phyloP scores from a whole-genome alignment of 1,139 yeast species.

The Lodderomyces metapsilosis region DNA sequence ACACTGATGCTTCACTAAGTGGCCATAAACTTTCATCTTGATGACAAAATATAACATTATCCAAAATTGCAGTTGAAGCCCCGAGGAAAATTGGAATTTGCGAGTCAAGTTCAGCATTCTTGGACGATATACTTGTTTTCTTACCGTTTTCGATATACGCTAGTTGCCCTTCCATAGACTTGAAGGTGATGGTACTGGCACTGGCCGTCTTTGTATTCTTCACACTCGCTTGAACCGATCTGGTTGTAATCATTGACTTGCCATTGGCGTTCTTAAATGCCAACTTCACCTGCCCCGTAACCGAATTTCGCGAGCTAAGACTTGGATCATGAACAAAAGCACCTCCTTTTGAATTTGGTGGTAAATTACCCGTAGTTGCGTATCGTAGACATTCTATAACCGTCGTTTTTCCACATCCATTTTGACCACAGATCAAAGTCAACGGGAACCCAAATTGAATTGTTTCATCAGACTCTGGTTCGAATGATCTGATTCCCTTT shows the following conservation, averaged over 20 bases:
- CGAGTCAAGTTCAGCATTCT: constrained; percentile 80
- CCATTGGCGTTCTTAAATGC: constrained; percentile 79
- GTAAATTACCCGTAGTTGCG: constrained; percentile 93
- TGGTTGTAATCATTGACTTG: constrained; percentile 77
- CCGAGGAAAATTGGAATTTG: constrained; percentile 84
- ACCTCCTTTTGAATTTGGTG: constrained; percentile 95
- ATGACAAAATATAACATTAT: constrained; percentile 93
- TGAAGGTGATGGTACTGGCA: constrained; percentile 50
- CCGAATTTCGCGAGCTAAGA: constrained; percentile 70
- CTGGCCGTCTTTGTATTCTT: constrained; percentile 22
- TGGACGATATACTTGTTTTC: constrained; percentile 72
- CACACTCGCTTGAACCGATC: constrained; percentile 76
- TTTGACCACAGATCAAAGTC: constrained; percentile 92
- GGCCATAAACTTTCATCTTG: constrained; percentile 99
- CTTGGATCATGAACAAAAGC: constrained; percentile 96
- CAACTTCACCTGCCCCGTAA: constrained; percentile 85
- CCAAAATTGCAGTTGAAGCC: constrained; percentile 82
- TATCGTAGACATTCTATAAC: constrained; percentile 91
- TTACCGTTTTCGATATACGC: constrained; percentile 65
- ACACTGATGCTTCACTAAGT: constrained; percentile 79
- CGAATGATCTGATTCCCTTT: constrained; percentile 89
- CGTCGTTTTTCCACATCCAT: constrained; percentile 98
- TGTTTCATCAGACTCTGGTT: constrained; percentile 75
- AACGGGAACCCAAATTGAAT: constrained; percentile 89
- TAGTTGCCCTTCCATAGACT: constrained; percentile 87